These are phyloP conservation scores for Danielia reshetovae DNA, from an alignment of 805 yeast genomes.

Conservation along the genomic window DNA sequence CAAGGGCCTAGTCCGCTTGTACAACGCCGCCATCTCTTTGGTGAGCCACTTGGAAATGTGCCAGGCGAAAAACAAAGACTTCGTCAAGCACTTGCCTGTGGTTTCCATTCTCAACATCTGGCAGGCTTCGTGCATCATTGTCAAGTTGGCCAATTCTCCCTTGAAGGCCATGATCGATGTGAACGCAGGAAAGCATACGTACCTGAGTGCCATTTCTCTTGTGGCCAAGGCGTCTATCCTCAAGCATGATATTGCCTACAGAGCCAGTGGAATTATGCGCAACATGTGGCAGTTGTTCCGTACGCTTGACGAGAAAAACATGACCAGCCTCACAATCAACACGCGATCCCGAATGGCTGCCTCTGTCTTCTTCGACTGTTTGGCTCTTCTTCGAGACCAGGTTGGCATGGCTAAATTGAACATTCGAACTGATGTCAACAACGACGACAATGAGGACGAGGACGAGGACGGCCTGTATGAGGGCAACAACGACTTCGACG, in stretches of 20 bases:
- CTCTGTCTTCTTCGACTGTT: slow-evolving; percentile 85
- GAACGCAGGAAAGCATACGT: slow-evolving; percentile 66
- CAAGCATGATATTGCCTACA: slow-evolving; percentile 88
- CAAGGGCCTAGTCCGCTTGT: slow-evolving; percentile 70
- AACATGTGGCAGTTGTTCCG: slow-evolving; percentile 89
- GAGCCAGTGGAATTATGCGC: slow-evolving; percentile 91
- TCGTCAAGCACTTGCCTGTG: slow-evolving; percentile 77
- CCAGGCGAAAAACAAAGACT: slow-evolving; percentile 53
- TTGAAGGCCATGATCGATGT: slow-evolving; percentile 63
- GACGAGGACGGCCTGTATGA: slow-evolving; percentile 18
- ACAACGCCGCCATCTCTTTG: slow-evolving; percentile 72
- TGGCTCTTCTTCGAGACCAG: slow-evolving; percentile 79
- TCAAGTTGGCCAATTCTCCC: slow-evolving; percentile 73
- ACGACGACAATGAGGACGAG: slow-evolving; percentile 19
- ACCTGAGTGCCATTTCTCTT: slow-evolving; percentile 60
- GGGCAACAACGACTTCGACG: slow-evolving; percentile 21
- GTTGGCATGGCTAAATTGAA: slow-evolving; percentile 76
- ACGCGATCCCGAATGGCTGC: slow-evolving; percentile 88
- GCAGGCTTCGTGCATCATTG: slow-evolving; percentile 88
- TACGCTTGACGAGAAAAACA: slow-evolving; percentile 54
- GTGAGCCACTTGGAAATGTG: slow-evolving; percentile 64
- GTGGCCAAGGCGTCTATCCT: slow-evolving; percentile 78
- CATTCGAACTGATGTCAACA: slow-evolving; percentile 25
- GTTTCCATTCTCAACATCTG: slow-evolving; percentile 78
- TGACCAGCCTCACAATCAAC: slow-evolving; percentile 42